Base-by-base conservation (phyloP, 23 red algal genomes). In the Chondrus crispus region DNA sequence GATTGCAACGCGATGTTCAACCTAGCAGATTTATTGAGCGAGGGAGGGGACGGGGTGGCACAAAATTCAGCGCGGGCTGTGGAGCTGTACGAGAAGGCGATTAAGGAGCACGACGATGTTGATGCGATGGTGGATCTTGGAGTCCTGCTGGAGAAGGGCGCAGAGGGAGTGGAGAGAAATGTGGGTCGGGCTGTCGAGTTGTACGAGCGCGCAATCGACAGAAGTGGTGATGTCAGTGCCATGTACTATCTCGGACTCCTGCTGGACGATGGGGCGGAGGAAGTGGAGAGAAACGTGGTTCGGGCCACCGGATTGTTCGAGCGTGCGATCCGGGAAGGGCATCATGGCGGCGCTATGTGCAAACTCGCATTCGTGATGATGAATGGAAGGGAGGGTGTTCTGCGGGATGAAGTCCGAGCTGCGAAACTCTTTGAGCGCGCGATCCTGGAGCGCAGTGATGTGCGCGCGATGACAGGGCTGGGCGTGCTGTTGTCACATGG, bases 101-200 rank as follows among this genome's bases (percentile, higher is more conserved):
- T n/a, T n/a, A n/a, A n/a, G n/a, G 51, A 82, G 13, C 62, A 54
- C 51, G n/a, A 82, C 22, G 77, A 82, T 58, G 3, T 39, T 5
- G 57, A 82, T 82, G 46, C 77, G 4, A 62, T 82, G 77, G 37
- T 82, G 13, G 62, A 82, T 18, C 44, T 82, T 18, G 77, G 35
- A 5, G 19, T 38, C 24, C 77, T 82, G 8, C 77, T 82, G 29
- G 77, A 82, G 32, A 82, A 32, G 26, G 77, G 77, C 9, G 77
- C 42, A 3, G 51, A 58, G 45, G 50, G 50, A 18, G 42, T 82
- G 7, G 24, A 39, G 18, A 49, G 16, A 35, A 54, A 82, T 40
- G 35, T 82, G 22, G 50, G 37, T 22, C 28, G 45, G 42, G 50
- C 77, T 28, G 36, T 58, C 62, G 11, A 38, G 51, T 58, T 82